phyloP scores from a whole-genome alignment of 169 alveolate genomes.

The Eimeria acervulina region DNA sequence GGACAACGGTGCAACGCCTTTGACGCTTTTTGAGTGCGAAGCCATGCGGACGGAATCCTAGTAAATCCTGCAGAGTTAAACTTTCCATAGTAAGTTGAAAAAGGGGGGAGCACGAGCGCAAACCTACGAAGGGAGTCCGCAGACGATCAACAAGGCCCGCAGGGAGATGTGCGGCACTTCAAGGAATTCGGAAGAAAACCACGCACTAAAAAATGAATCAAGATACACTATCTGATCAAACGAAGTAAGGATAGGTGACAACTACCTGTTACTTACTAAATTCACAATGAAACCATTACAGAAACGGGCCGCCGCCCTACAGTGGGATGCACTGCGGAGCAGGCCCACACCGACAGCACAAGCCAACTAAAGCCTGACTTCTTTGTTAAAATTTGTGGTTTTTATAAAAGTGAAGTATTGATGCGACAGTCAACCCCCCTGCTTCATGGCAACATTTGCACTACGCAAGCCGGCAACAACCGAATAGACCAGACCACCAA shows the following conservation, averaged over 20 bases:
- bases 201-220: not conserved
- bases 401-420: not conserved
- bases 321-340: not conserved
- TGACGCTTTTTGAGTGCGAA: not conserved
- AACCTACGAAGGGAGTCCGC: not conserved
- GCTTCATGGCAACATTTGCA: not conserved
- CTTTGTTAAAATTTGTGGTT: not conserved
- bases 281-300: not conserved
- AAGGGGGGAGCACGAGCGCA: not conserved
- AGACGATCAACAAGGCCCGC: not conserved
- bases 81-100: not conserved
- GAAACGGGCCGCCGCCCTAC: constrained; percentile 36
- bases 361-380: not conserved
- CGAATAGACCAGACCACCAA: constrained; percentile 18
- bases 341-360: not conserved
- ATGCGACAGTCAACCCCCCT: not conserved
- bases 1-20: not conserved
- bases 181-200: not conserved
- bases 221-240: not conserved
- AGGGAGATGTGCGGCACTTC: not conserved
- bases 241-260: not conserved
- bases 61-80: not conserved
- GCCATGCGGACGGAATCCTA: not conserved
- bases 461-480: not conserved
- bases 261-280: not conserved